These are phyloP conservation scores for Microstegium vimineum DNA, from an alignment of 176 grass and related monocot species.

Conservation along the genomic window DNA sequence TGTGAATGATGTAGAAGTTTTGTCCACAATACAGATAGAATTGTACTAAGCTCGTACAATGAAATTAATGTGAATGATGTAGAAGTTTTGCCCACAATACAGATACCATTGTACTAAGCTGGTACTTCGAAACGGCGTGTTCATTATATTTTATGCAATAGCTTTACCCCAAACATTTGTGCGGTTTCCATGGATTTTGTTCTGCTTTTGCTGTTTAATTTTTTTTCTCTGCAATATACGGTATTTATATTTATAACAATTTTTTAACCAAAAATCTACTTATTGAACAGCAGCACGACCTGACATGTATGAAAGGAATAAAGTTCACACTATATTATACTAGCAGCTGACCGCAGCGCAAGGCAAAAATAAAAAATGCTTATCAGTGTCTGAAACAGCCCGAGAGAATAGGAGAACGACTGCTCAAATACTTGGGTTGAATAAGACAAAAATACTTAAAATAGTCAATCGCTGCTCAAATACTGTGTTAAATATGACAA, in stretches of 20 bases:
- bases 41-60: not conserved
- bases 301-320: not conserved
- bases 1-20: not conserved
- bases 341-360: not conserved
- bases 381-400: not conserved
- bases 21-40: not conserved
- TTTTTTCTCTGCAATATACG: not conserved
- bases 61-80: not conserved
- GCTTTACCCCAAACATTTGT: not conserved
- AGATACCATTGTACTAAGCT: not conserved
- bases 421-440: not conserved
- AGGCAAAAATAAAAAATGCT: not conserved
- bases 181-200: not conserved
- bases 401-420: not conserved
- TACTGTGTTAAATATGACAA: constrained; percentile 28
- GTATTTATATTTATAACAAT: no score
- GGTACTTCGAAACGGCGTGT: not conserved
- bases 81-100: not conserved
- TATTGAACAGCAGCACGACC: not conserved
- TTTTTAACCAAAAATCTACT: not conserved
- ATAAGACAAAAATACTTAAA: not conserved
- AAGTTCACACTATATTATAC: not conserved
- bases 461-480: not conserved
- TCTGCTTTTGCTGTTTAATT: not conserved
- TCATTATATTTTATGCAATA: not conserved